Evolutionary conservation across 345 rosid genomes (phyloP).

Genomic region (Citrus sp.): DNA sequence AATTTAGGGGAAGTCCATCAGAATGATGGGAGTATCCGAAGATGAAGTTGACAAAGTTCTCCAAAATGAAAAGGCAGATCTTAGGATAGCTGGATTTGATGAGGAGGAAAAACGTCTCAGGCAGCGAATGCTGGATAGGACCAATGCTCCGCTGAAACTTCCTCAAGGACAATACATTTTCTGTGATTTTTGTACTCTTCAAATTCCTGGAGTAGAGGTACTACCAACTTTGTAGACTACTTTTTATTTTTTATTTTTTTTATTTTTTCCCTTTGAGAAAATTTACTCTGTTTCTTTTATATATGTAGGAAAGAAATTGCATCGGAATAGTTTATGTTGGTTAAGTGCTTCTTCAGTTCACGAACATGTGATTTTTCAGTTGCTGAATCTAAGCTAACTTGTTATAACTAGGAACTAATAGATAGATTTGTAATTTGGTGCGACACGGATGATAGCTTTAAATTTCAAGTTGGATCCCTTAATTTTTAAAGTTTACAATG

Average conservation of each 20-base stretch:
- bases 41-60: constrained; percentile 59
- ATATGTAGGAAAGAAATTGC: not conserved
- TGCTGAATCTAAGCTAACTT: not conserved
- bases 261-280: not conserved
- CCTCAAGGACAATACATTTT: constrained; percentile 77
- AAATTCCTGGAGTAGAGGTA: constrained; percentile 80
- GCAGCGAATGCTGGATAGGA: constrained; percentile 32
- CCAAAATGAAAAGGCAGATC: constrained; percentile 46
- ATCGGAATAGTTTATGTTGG: not conserved
- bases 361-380: not conserved
- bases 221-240: not conserved
- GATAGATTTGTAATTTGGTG: not conserved
- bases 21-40: constrained; percentile 91
- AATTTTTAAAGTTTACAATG: not conserved
- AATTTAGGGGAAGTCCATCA: constrained; percentile 62
- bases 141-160: constrained; percentile 42
- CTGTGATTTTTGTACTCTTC: constrained; percentile 75
- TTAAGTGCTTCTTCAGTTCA: not conserved
- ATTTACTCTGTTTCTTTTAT: not conserved
- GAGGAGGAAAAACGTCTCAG: constrained; percentile 85
- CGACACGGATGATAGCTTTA: not conserved
- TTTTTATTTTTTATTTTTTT: not conserved
- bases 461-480: not conserved
- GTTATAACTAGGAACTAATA: not conserved
- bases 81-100: constrained; percentile 83